Conservation (phyloP, 805 yeast species). For the Yarrowia sp. region DNA sequence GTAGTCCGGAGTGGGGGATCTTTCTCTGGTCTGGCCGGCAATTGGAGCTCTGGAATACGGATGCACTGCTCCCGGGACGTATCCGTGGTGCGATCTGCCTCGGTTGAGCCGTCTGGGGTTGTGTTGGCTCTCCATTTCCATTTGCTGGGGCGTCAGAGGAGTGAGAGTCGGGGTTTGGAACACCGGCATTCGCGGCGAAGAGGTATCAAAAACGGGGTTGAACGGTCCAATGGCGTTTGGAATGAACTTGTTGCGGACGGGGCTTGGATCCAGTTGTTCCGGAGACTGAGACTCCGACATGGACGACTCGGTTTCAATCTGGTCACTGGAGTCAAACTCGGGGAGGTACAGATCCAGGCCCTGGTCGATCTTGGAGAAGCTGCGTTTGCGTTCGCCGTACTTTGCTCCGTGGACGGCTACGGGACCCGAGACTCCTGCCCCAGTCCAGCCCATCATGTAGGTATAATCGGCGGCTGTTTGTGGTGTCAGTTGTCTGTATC, state of each 20-base stretch:
- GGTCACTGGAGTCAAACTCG: neutral
- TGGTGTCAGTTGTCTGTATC: constrained; percentile 30
- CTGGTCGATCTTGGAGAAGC: constrained; percentile 6
- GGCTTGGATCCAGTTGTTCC: neutral
- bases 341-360: neutral
- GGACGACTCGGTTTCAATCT: neutral
- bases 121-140: constrained; percentile 9
- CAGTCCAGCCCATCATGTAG: constrained; percentile 29
- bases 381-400: constrained; percentile 1
- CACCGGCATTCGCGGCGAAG: constrained; percentile 26
- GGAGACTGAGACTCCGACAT: neutral
- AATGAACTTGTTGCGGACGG: neutral
- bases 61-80: constrained; percentile 14
- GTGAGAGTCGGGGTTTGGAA: constrained; percentile 1
- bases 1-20: constrained; percentile 16
- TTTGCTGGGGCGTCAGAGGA: constrained; percentile 12
- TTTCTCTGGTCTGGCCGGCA: constrained; percentile 5
- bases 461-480: constrained; percentile 27
- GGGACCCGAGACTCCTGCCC: constrained; percentile 7
- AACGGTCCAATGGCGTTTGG: constrained; percentile 5
- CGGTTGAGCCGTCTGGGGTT: constrained; percentile 20
- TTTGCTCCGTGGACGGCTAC: constrained; percentile 2
- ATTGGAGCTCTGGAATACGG: constrained; percentile 22
- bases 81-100: constrained; percentile 29
- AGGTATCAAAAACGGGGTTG: constrained; percentile 26